Percentiles rank a stretch among this genome's conserved stretches.
phyloP scores from a whole-genome alignment of 75 land plant species.

The Picea glauca region DNA sequence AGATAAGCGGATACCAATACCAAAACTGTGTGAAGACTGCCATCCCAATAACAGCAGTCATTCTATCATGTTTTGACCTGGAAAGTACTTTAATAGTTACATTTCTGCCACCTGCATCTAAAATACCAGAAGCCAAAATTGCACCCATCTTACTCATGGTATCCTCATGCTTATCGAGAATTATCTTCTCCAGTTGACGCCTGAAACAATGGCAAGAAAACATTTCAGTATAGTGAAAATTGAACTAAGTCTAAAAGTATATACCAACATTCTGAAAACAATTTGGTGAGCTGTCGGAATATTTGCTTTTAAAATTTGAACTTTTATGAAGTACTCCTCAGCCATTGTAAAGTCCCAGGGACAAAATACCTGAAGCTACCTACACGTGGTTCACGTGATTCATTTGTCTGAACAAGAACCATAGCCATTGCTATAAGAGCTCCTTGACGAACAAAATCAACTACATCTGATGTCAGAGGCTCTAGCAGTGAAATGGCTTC shows the following conservation, averaged over 20 bases:
- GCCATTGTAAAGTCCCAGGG: not conserved
- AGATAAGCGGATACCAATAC: conserved; percentile 54
- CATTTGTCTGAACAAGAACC: conserved; percentile 49
- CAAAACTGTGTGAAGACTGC: conserved; percentile 58
- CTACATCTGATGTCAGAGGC: conserved; percentile 51
- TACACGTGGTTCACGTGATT: conserved; percentile 46
- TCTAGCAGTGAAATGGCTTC: conserved; percentile 51
- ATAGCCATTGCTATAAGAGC: conserved; percentile 57
- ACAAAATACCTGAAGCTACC: conserved; percentile 29
- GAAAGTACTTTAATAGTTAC: conserved; percentile 46
- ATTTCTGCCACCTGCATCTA: conserved; percentile 55
- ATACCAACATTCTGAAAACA: not conserved
- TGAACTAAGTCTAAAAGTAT: not conserved
- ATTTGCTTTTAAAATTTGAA: not conserved
- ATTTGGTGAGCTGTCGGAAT: not conserved
- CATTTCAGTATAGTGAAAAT: not conserved
- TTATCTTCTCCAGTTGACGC: conserved; percentile 51
- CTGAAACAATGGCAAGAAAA: conserved; percentile 8
- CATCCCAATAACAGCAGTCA: conserved; percentile 51
- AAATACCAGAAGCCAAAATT: conserved; percentile 42
- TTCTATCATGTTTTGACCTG: conserved; percentile 42
- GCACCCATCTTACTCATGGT: conserved; percentile 64
- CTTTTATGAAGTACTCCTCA: too few relatives aligned
- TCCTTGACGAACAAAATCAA: conserved; percentile 55
- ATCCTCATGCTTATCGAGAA: conserved; percentile 47